phyloP scores from a whole-genome alignment of 441 rosid genomes.

The Populus hybrid region DNA sequence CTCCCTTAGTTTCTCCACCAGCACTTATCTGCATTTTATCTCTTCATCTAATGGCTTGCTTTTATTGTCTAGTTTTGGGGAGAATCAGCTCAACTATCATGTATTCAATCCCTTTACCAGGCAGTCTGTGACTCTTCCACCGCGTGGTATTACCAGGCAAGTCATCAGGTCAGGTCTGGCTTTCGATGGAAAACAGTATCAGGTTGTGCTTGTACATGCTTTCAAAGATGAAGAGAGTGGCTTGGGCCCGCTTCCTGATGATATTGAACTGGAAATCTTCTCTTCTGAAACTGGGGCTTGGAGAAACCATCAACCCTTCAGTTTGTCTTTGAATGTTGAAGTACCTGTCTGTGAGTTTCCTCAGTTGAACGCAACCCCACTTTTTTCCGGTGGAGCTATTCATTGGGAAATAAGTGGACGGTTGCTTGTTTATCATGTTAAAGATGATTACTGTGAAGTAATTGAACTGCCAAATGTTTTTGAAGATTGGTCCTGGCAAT shows the following conservation, averaged over 20 bases:
- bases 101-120: constrained; percentile 12
- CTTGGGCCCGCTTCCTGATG: not conserved
- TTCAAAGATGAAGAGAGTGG: not conserved
- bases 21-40: not conserved
- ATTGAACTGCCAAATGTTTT: constrained; percentile 13
- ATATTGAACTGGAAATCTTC: constrained; percentile 14
- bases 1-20: constrained; percentile 15
- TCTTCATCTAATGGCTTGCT: constrained; percentile 17
- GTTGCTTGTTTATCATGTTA: constrained; percentile 16
- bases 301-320: constrained; percentile 1
- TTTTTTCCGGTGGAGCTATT: constrained; percentile 20
- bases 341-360: constrained; percentile 2
- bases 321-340: constrained; percentile 1
- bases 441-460: constrained; percentile 1
- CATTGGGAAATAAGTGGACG: constrained; percentile 19
- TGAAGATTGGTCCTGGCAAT: not conserved
- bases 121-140: constrained; percentile 7
- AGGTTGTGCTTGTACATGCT: constrained; percentile 15
- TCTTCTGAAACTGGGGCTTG: constrained; percentile 18
- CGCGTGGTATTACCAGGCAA: not conserved
- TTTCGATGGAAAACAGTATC: constrained; percentile 6
- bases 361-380: not conserved
- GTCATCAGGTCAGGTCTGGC: constrained; percentile 21
- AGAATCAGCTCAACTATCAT: not conserved
- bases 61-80: constrained; percentile 7